A percentile compares a stretch with the other conserved stretches of the same genome.
Conservation (phyloP, 2,329 filamentous ascomycete genomes). For the Aspergillus sergii region DNA sequence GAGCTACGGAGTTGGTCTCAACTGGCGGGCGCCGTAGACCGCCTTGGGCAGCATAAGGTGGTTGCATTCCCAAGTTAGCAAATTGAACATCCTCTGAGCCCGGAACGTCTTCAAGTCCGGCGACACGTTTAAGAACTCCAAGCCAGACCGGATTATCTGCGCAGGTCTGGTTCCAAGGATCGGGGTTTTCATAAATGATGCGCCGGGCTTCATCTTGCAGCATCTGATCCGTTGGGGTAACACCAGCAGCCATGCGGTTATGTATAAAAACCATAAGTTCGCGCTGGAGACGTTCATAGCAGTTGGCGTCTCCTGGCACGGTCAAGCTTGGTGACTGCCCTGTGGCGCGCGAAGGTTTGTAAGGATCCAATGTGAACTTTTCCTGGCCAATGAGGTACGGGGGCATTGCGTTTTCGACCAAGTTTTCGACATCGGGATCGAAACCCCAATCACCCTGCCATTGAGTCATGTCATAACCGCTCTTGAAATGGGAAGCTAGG, state of each 20-base stretch:
- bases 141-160: slow-evolving; percentile 52
- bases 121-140: slow-evolving; percentile 47
- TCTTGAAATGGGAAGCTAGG: slow-evolving; percentile 43
- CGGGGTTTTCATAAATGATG: slow-evolving; percentile 38
- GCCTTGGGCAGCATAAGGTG: slow-evolving; percentile 45
- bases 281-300: slow-evolving; percentile 43
- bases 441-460: slow-evolving; percentile 46
- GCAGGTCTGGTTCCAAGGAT: slow-evolving; percentile 48
- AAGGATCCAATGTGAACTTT: slow-evolving; percentile 37
- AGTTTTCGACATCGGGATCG: slow-evolving; percentile 36
- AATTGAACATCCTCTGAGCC: slow-evolving; percentile 38
- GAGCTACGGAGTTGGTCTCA: slow-evolving; percentile 36
- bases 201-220: slow-evolving; percentile 39
- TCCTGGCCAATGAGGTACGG: slow-evolving; percentile 42
- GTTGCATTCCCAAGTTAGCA: slow-evolving; percentile 44
- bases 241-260: slow-evolving; percentile 35
- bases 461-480: slow-evolving; percentile 39
- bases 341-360: slow-evolving; percentile 25
- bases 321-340: slow-evolving; percentile 22
- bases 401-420: slow-evolving; percentile 43
- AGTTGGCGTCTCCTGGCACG: slow-evolving; percentile 42
- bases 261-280: slow-evolving; percentile 45
- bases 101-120: slow-evolving; percentile 38
- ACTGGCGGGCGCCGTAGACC: slow-evolving; percentile 36
- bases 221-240: slow-evolving; percentile 41